Base-by-base conservation (phyloP, 805 yeast genomes). In the Pichia pseudocactophila region DNA sequence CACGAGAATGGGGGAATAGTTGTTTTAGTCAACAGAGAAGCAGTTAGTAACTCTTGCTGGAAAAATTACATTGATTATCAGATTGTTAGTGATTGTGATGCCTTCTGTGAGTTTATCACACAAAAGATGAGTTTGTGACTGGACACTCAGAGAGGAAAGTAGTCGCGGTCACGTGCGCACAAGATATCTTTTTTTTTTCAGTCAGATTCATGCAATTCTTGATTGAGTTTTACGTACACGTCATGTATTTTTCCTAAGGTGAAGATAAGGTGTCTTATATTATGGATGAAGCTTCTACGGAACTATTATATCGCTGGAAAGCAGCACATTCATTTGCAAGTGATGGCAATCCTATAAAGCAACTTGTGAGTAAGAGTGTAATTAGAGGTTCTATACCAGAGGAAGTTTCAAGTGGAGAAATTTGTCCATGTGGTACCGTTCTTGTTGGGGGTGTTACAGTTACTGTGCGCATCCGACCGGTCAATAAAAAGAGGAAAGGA, bases 41-140 rank as follows among this genome's bases (percentile, higher is more conserved):
- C 71, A 1, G 63, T 82, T 9, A 69, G 82, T 2, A 67, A 71
- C 41, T 66, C 77, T 34, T 64, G 70, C 16, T 90, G 97, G 95
- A 72, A 75, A 30, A 70, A 70, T 0, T 62, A 74, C 9, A 76
- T 89, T 40, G 97, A 90, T 62, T 84, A 79, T 61, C 95, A 88
- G 54, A 71, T 90, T 4, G 62, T 75, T 40, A 64, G 78, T 40
- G 96, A 87, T 56, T 85, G 96, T 57, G 97, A 90, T 61, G 69
- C 69, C 19, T 90, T 94, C 78, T 82, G 88, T 20, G 61, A 65
- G 13, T 67, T 70, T 35, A 59, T 85, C 30, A 70, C 73, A 49
- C 42, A 47, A 5, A 71, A 75, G 34, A 61, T 78, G 8, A 22
- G 25, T 22, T 22, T 22, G 25, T 22, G 25, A 22, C 8, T 22